Evolutionary conservation across 2,329 filamentous ascomycete species (phyloP), one percentile per base, ranked within the genome.

Genomic region (Fusarium verrucosum): DNA sequence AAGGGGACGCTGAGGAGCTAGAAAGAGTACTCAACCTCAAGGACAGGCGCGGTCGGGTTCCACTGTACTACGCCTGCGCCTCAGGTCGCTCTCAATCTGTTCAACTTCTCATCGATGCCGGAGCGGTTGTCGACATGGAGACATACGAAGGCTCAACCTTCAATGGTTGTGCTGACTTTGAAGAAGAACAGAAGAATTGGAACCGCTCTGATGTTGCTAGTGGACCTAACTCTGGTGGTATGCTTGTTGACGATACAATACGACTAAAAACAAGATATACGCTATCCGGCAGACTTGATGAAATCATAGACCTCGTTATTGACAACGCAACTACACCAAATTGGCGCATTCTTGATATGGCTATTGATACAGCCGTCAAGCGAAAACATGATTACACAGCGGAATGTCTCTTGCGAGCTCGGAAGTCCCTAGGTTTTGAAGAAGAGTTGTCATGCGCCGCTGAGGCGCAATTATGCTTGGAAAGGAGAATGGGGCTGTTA

Each of bases 11-110:
- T 2, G 8, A 35, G 4, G n/a, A 38, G 14, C 7, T 26, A 2
- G 11, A 22, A 3, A 3, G 4, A 8, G 10, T n/a, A 7, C 3
- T 35, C 6, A 22, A 20, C 37, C 11, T 30, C 3, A 35, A 58
- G 1, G 38, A 57, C 4, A 43, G 52, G 4, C 25, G n/a, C 2
- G 59, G 22, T 2, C 43, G 57, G 1, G 59, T 69, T 1, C 68
- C 75, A 0, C 54, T 77, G 0, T 70, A 68, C 23, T 70, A 72
- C 16, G 75, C 74, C 22, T 71, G 63, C 26, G 52, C 43, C 9
- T 70, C 71, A 1, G 74, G 70, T 6, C 42, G 66, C 3, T 68
- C 65, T 0, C 73, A 76, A 37, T 68, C 62, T 2, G 75, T 74
- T 1, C 32, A 54, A 0, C 56, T 76, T 14, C 47, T 77, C 1